Base-by-base conservation (phyloP, 2,329 filamentous ascomycete species). In the Fusarium setosum region DNA sequence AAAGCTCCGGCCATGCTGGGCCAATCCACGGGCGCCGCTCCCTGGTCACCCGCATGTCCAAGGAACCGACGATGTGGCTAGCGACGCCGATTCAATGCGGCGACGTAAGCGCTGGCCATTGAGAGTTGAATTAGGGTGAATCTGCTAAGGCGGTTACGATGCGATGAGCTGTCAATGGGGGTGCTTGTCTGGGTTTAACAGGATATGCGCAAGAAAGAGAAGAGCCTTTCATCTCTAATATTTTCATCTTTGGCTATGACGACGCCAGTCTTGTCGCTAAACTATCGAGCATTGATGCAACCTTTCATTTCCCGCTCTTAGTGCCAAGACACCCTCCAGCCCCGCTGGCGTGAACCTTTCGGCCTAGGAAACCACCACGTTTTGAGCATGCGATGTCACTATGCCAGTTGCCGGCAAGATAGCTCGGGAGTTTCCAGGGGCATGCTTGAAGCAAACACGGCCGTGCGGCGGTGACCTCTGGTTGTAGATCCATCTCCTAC, bases 341-440 rank as follows among this genome's bases (percentile, higher is more conserved):
- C 55, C 50, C 48, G n/a, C 49, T 21, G 32, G 47, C 49, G 44
- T 54, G 48, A 65, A 61, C 35, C 55, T 66, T 52, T 51, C 35
- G 45, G 42, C n/a, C 49, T 26, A 51, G 40, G 49, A 45, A 56
- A 15, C 35, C 24, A 42, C 42, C 44, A 56, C 47, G 21, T 44
- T 67, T 48, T 42, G 23, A n/a, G 41, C 13, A 56, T 44, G 29
- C 35, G 18, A 37, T 57, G 29, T 38, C 31, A 47, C 42, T 26
- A 20, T 32, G 37, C 49, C 41, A 20, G n/a, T 26, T 24, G 18
- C n/a, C 13, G 34, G 41, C 37, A 34, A 18, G 41, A 42, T 21
- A 13, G 9, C 34, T 42, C 26, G 11, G n/a, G 15, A 15, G 31
- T 42, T 38, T 35, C 23, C n/a, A 55, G 32, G 44, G 26, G 35